Evolutionary conservation across 371 early-diverging fungal species (phyloP).

Genomic region (Mucor racemosus): DNA sequence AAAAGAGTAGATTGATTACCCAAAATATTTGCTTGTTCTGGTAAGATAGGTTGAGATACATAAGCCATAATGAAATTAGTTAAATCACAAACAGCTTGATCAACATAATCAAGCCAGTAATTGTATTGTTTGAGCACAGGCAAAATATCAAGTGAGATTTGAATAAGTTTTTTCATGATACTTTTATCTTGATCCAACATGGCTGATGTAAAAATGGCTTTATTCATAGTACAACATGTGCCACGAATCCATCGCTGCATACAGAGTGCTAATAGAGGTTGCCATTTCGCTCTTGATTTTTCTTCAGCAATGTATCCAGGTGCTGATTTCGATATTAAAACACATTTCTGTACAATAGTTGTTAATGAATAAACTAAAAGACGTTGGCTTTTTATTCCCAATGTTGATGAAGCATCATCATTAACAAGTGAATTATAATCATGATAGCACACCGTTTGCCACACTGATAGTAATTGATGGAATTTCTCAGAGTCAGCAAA

Average conservation of each 20-base stretch:
- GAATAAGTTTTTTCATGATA: background rate
- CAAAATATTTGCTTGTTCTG: constrained; percentile 24
- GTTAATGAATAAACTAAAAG: constrained; percentile 9
- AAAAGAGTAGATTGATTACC: constrained; percentile 12
- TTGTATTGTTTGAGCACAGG: background rate
- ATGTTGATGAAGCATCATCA: background rate
- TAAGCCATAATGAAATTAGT: constrained; percentile 31
- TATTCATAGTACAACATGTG: constrained; percentile 16
- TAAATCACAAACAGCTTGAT: constrained; percentile 21
- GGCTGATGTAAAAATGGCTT: background rate
- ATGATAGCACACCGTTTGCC: background rate
- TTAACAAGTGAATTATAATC: background rate
- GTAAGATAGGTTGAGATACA: constrained; percentile 24
- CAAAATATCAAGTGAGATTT: background rate
- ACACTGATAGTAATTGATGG: background rate
- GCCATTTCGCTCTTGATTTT: constrained; percentile 4
- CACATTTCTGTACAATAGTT: constrained; percentile 1
- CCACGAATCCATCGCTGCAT: constrained; percentile 16
- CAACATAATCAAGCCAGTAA: constrained; percentile 10
- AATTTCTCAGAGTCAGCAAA: background rate
- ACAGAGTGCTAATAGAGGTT: background rate
- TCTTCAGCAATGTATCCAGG: background rate
- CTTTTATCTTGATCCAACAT: constrained; percentile 9
- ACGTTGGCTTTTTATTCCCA: background rate
- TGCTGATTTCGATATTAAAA: background rate